Conservation (phyloP, 306 rosid genomes). For the Styphnolobium japonicum region DNA sequence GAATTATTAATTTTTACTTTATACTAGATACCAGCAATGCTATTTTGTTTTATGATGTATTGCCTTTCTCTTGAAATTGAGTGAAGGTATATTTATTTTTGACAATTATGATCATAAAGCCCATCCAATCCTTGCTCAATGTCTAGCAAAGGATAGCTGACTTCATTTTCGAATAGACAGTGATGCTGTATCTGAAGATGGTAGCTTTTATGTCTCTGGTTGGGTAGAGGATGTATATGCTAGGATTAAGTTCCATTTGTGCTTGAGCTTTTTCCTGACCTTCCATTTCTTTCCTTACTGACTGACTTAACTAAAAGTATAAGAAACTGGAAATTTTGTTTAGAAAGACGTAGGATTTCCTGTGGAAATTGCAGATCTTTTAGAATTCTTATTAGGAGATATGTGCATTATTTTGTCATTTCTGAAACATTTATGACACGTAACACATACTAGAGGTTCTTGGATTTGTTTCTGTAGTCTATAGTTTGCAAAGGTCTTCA, state of each 20-base stretch:
- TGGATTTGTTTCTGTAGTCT: neutral
- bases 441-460: neutral
- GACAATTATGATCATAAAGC: neutral
- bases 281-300: neutral
- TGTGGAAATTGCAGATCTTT: neutral
- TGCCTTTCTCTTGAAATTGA: neutral
- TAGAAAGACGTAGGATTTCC: neutral
- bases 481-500: neutral
- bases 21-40: neutral
- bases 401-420: neutral
- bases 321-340: neutral
- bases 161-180: neutral
- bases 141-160: neutral
- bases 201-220: neutral
- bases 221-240: neutral
- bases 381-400: neutral
- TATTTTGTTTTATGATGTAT: neutral
- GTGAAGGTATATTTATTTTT: neutral
- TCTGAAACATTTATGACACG: neutral
- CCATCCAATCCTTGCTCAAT: neutral
- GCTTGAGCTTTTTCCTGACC: neutral
- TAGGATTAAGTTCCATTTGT: neutral
- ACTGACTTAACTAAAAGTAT: conserved; percentile 2
- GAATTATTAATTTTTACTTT: neutral
- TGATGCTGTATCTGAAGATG: neutral